Base-by-base conservation (phyloP, 352 stramenopile genomes). In the Saprolegnia parasitica region DNA sequence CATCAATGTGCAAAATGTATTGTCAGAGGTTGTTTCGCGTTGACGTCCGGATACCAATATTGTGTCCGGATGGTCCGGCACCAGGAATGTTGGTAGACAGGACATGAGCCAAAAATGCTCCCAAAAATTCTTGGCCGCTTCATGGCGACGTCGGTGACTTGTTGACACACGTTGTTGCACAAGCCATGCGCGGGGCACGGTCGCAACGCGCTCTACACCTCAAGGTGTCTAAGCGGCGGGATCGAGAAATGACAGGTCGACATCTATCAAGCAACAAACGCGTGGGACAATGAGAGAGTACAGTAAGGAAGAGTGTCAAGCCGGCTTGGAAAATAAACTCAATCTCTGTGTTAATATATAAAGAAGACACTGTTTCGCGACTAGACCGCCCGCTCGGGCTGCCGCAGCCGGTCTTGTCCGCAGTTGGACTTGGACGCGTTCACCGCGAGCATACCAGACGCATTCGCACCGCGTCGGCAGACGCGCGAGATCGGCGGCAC, bases 401-500 rank as follows among this genome's bases (percentile, higher is more conserved):
- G 60, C 23, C n/a, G 60, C 18, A 63, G 39, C 4, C 9, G 18
- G 1, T 29, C 32, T 24, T 70, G 32, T n/a, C 63, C 63, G 39
- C 63, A 70, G 13, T 52, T 24, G 32, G n/a, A 11, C 37, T 63
- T 70, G 49, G 42, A 70, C 15, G n/a, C 63, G 39, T 70, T 29
- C 4, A 70, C 46, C 5, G 47, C 63, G 21, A 70, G n/a, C 63
- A 70, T 70, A 20, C 42, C 63, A 29, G 21, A 40, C n/a, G 63
- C 21, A 46, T 70, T 70, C 32, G 63, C 46, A 23, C 6, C 63
- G n/a, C 54, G 45, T 4, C 47, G 47, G 8, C 45, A 6, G 46
- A 5, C 11, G 11, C 54, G 49, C 1, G 63, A 70, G n/a, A 70
- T 10, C 23, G 92, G 74, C 24, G 83, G 71, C 6, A 80, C 81